Base-by-base conservation (phyloP, 345 rosid species). In the Draba incana region DNA sequence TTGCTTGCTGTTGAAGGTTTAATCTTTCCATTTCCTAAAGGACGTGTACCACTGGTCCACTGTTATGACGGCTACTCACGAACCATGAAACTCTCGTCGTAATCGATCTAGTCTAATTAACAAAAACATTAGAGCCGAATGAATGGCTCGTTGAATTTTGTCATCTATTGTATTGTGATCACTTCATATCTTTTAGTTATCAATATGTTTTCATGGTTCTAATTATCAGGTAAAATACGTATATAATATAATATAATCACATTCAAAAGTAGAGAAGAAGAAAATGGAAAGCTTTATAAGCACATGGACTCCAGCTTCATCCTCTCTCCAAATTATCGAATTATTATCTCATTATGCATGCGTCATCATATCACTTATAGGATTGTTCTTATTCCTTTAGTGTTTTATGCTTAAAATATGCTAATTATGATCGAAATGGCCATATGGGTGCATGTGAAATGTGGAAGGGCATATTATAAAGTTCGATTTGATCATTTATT, bases 381-480 rank as follows among this genome's bases (percentile, higher is more conserved):
- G 38, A 57, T 65, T 57, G 24, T 51, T 65, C 41, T 68, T 68
- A 65, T 58, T 72, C 45, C 70, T 50, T 49, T 49, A n/a, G 2
- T 41, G 31, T 42, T 50, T 51, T 57, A 44, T 64, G 16, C 37
- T 5, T 5, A 15, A 52, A 41, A 8, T 35, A 64, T 57, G 31
- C 15, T 62, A 8, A 52, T 35, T 43, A 16, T 67, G 63, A 59
- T 6, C 15, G 28, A 60, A 44, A 28, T 16, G 5, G 49, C 57
- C 68, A 67, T 67, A 67, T 74, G 72, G 68, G 62, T 67, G 73
- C 78, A 74, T 74, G 78, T 74, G 78, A 67, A 66, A 15, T 60
- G 15, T 57, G 53, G 45, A 44, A 50, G 47, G 2, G 23, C 54
- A 57, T 30, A 73, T 51, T 24, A 42, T 25, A 74, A 66, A 74